These are phyloP conservation scores for Auxenochlorella pyrenoidosa DNA, from an alignment of 139 green algal genomes.

Conservation along the genomic window DNA sequence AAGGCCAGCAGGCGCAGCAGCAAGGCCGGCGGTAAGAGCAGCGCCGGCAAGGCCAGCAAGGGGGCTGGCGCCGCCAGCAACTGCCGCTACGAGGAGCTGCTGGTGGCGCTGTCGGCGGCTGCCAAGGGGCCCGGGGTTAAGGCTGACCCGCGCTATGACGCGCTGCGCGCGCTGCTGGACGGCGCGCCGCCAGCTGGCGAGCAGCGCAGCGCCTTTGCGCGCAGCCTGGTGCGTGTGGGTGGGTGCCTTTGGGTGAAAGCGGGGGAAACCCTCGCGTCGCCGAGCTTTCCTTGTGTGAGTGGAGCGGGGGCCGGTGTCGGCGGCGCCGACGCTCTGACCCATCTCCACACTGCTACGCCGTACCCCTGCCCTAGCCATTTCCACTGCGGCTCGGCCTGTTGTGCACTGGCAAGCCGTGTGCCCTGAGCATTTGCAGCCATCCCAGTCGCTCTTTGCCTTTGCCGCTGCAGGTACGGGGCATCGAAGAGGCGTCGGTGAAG, in stretches of 20 bases:
- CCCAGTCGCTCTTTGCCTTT: too few species aligned
- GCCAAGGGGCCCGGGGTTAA: neutral
- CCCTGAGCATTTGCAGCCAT: too few species aligned
- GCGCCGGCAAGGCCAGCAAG: neutral
- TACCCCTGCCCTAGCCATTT: too few species aligned
- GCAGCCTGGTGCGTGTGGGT: neutral
- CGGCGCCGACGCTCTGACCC: too few species aligned
- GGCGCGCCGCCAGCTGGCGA: neutral
- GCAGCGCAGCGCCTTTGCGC: neutral
- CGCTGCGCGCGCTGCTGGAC: neutral
- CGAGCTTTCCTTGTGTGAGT: too few species aligned
- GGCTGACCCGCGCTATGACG: neutral
- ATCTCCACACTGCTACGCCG: too few species aligned
- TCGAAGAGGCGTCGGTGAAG: neutral
- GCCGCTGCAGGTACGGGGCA: neutral
- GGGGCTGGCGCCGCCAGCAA: neutral
- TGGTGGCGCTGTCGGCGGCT: neutral
- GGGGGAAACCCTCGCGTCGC: too few species aligned
- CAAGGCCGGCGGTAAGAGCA: neutral
- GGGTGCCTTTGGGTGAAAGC: too few species aligned
- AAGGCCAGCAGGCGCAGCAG: neutral
- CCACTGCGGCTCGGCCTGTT: too few species aligned
- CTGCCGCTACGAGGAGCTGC: neutral
- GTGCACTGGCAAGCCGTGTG: too few species aligned
- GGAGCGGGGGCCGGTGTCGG: too few species aligned